Base-by-base conservation (phyloP, 768 basidiomycete species). In the Cyclocybe aegerita region DNA sequence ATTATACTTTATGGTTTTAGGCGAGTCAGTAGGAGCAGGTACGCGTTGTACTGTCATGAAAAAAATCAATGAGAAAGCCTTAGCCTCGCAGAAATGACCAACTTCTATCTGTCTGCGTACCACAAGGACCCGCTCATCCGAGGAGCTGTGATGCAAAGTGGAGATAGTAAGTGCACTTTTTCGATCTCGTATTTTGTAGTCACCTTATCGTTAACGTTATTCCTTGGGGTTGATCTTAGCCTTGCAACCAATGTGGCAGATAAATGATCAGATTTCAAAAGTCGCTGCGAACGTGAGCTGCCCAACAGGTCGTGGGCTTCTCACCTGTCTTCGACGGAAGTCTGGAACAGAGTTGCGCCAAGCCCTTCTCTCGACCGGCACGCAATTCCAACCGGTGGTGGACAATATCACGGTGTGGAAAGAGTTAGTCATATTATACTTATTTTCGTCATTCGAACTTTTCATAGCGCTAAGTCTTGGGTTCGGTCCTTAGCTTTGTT, bases 21-120 rank as follows among this genome's bases (percentile, higher is more conserved):
- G 67, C 7, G 68, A 69, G 50, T 69, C 66, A 31, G 68, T 69
- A 14, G 68, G 68, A 9, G 66, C 65, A 56, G 67, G 67, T 67
- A 43, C 42, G 46, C 31, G 14, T 12, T 34, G 10, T 7, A 5
- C 43, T 64, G 64, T 63, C 46, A 65, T 65, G 60, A 63, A 62
- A 1, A 67, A 65, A 40, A 45, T 65, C 4, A 65, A 65, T 39
- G 53, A 10, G 44, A 44, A n/a, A 11, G 34, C 31, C 15, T 14
- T 31, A 36, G 10, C 30, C 7, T 14, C 7, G 4, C 46, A 67
- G 65, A 68, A 53, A 70, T 70, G 64, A 68, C 68, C 1, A 70
- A 70, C 43, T 49, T 68, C 3, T 70, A 70, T 37, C 56, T 69
- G 4, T 65, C 66, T 10, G 68, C 66, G n/a, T 68, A 55, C 50